These are phyloP conservation scores for Bacidia gigantensis DNA, from an alignment of 495 filamentous ascomycete genomes.

Conservation along the genomic window DNA sequence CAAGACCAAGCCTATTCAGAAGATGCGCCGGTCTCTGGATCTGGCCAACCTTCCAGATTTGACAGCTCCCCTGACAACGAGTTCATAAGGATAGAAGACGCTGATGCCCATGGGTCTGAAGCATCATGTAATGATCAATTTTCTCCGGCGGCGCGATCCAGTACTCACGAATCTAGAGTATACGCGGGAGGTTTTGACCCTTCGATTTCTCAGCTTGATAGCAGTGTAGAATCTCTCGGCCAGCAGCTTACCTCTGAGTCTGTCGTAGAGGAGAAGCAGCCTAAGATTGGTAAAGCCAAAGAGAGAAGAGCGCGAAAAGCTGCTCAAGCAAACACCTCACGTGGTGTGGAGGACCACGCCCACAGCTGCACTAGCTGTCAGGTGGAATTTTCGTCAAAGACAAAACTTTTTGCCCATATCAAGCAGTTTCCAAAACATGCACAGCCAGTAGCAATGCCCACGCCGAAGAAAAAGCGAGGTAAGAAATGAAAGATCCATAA, in stretches of 20 bases:
- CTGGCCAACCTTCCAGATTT: no score
- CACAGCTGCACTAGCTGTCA: slow-evolving; percentile 49
- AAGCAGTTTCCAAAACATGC: slow-evolving; percentile 31
- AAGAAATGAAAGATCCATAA: no score
- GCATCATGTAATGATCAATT: not conserved
- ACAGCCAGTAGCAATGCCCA: not conserved
- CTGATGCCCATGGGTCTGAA: no score
- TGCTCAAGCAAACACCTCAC: slow-evolving; percentile 38
- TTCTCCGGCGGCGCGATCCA: not conserved
- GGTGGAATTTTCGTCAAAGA: slow-evolving; percentile 49
- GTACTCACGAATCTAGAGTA: no score
- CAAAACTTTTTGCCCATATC: slow-evolving; percentile 61
- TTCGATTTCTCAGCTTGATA: not conserved
- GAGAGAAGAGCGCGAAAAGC: slow-evolving; percentile 73
- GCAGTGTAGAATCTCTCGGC: slow-evolving; percentile 5
- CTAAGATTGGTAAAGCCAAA: slow-evolving; percentile 74
- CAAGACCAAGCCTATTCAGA: no score
- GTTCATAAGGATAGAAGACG: no score
- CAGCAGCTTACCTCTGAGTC: slow-evolving; percentile 18
- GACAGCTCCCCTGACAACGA: no score
- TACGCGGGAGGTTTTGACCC: no score
- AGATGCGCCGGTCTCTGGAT: no score
- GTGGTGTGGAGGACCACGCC: not conserved
- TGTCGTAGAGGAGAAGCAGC: slow-evolving; percentile 18
- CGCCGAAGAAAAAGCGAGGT: not conserved